Base-by-base conservation (phyloP, 805 yeast genomes). In the Pichia scutulata region DNA sequence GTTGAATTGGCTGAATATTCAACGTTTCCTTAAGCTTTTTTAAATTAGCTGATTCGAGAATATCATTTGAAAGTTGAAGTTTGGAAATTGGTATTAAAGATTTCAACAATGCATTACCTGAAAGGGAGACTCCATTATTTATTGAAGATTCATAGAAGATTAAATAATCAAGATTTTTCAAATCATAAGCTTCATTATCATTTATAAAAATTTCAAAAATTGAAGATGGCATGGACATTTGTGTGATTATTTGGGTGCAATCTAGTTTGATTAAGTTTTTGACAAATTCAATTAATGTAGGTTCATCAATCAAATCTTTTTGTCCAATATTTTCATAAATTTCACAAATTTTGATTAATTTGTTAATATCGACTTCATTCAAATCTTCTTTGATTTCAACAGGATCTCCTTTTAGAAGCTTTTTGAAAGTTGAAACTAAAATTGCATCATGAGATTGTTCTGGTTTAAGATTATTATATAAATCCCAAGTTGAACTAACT, bases 401-500 rank as follows among this genome's bases (percentile, higher is more conserved):
- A 4, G 47, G 39, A 40, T 62, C 66, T 9, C 66, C 66, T 22
- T 39, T 14, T 2, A 61, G 45, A 12, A 62, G 23, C 24, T 62
- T 62, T 12, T 55, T 50, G 39, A 62, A 44, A 6, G 59, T 54
- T n/a, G 55, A 54, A 16, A 47, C 37, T 7, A 50, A 39, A 6
- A 55, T 25, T 14, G 41, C 36, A 39, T 59, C 60, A 10, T 46
- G 48, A 7, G 43, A 19, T 7, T 44, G 33, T 7, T 45, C 30
- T 19, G 52, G 52, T 26, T 49, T 49, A 12, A 50, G 50, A 16
- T 53, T 48, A 10, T 58, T 49, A 43, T 49, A 67, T 14, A 68
- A 33, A 46, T 67, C 70, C 62, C 63, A 68, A 41, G 64, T 61
- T 13, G 68, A 56, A 36, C 54, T 55, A 18, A 67, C 69, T 50